Percentiles rank a stretch among this genome's conserved stretches.
phyloP scores from a whole-genome alignment of 495 filamentous ascomycete species.

The Aspergillus ostianus region DNA sequence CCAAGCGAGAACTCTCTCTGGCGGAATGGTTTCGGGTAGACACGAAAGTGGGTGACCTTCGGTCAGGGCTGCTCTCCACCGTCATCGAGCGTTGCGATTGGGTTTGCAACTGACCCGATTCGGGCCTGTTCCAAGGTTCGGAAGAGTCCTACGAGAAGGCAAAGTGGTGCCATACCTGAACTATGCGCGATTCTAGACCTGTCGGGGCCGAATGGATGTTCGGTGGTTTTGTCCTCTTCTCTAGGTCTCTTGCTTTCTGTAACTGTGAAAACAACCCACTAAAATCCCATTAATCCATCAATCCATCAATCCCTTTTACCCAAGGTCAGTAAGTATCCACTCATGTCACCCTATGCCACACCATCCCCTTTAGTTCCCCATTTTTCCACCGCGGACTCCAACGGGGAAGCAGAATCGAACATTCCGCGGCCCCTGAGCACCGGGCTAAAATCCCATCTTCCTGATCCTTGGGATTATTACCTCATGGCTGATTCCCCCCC shows the following conservation, averaged over 20 bases:
- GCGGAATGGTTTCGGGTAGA: slow-evolving; percentile 23
- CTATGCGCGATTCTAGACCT: not conserved
- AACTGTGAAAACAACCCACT: no score
- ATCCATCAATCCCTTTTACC: not conserved
- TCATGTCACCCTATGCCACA: not conserved
- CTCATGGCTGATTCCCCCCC: slow-evolving; percentile 8
- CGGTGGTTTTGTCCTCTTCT: no score
- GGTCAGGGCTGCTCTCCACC: slow-evolving; percentile 18
- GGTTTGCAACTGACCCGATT: not conserved
- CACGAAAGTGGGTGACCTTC: slow-evolving; percentile 19
- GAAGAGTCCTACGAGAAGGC: not conserved
- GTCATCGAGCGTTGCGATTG: slow-evolving; percentile 2
- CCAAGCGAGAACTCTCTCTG: not conserved
- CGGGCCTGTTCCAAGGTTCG: slow-evolving; percentile 1
- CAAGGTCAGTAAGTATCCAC: not conserved
- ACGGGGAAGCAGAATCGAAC: slow-evolving; percentile 20
- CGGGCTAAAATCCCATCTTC: slow-evolving; percentile 20
- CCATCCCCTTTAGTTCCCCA: slow-evolving; percentile 1
- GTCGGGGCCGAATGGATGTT: not conserved
- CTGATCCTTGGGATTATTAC: slow-evolving; percentile 25
- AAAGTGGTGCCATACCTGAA: not conserved
- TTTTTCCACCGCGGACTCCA: slow-evolving; percentile 14
- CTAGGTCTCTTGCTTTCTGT: no score
- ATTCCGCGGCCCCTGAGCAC: slow-evolving; percentile 21
- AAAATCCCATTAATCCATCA: no score